These are phyloP conservation scores for Coemansia sp. DNA, from an alignment of 192 early-diverging fungal species.

Conservation along the genomic window DNA sequence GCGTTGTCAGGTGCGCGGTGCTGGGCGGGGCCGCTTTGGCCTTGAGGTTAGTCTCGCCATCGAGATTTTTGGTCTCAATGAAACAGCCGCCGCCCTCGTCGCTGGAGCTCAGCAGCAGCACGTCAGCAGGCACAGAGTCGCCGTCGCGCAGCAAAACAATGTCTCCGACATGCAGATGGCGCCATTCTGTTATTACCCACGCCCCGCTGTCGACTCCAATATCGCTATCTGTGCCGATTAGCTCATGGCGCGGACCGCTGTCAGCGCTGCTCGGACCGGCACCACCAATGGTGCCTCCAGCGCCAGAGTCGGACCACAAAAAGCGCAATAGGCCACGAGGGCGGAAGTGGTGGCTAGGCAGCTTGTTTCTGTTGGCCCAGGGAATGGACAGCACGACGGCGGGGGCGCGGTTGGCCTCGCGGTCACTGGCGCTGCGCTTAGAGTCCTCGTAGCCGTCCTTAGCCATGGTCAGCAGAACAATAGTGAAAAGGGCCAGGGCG, in stretches of 20 bases:
- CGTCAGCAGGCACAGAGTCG: slow-evolving; percentile 86
- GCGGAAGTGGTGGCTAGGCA: slow-evolving; percentile 22
- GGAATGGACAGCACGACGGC: slow-evolving; percentile 45
- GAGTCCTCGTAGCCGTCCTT: slow-evolving; percentile 95
- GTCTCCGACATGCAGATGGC: slow-evolving; percentile 83
- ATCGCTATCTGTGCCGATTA: neutral
- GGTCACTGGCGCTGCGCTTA: slow-evolving; percentile 78
- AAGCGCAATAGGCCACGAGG: slow-evolving; percentile 44
- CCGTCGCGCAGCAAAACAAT: slow-evolving; percentile 77
- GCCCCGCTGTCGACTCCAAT: slow-evolving; percentile 20
- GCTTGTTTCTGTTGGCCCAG: slow-evolving; percentile 65
- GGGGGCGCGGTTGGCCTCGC: slow-evolving; percentile 70
- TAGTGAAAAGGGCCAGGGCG: slow-evolving; percentile 75
- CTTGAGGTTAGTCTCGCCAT: slow-evolving; percentile 98
- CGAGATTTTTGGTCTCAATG: slow-evolving; percentile 97
- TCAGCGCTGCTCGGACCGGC: neutral
- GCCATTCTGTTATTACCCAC: slow-evolving; percentile 77
- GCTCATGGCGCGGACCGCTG: slow-evolving; percentile 1
- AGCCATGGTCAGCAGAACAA: slow-evolving; percentile 71
- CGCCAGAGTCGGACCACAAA: slow-evolving; percentile 42
- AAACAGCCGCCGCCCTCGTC: slow-evolving; percentile 83
- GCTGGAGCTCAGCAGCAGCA: slow-evolving; percentile 79
- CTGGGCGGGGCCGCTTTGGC: slow-evolving; percentile 64
- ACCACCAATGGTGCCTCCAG: slow-evolving; percentile 35
- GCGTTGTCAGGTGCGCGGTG: slow-evolving; percentile 55